These are phyloP conservation scores for Ophiostoma populinum DNA, from an alignment of 2,329 filamentous ascomycete genomes.

Conservation along the genomic window DNA sequence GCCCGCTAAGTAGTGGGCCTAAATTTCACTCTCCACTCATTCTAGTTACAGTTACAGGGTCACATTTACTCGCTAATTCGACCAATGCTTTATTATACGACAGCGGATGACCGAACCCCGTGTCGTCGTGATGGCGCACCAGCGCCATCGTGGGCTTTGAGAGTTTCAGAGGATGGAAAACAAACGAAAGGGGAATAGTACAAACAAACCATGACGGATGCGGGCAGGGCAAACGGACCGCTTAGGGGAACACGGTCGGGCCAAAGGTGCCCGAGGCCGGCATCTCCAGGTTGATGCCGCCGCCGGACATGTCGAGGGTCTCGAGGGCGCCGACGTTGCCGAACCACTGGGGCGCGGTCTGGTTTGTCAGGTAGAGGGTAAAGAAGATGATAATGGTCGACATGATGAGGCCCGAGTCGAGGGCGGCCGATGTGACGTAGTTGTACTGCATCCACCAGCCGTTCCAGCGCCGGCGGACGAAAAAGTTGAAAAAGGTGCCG, in stretches of 20 bases:
- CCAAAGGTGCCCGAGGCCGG: slow-evolving; percentile 8
- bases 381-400: slow-evolving; percentile 55
- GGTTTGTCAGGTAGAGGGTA: slow-evolving; percentile 42
- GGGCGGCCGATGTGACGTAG: slow-evolving; percentile 54
- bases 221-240: neutral
- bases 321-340: slow-evolving; percentile 28
- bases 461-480: slow-evolving; percentile 43
- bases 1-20: too few species aligned
- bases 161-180: slow-evolving; percentile 9
- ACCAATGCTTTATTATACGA: too few species aligned
- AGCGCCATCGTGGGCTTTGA: slow-evolving; percentile 11
- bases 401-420: slow-evolving; percentile 51
- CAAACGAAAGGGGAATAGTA: neutral
- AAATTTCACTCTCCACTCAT: too few species aligned
- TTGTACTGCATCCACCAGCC: slow-evolving; percentile 70
- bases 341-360: slow-evolving; percentile 42
- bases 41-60: too few species aligned
- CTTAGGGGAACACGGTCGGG: slow-evolving; percentile 8
- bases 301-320: slow-evolving; percentile 6
- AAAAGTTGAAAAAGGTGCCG: slow-evolving; percentile 52
- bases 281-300: slow-evolving; percentile 6
- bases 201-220: neutral
- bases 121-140: too few species aligned
- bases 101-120: too few species aligned
- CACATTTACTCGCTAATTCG: too few species aligned